Percentiles rank a stretch among this genome's conserved stretches.
phyloP scores from a whole-genome alignment of 176 grass and related monocot genomes.

The Rhipidocladum racemiflorum region DNA sequence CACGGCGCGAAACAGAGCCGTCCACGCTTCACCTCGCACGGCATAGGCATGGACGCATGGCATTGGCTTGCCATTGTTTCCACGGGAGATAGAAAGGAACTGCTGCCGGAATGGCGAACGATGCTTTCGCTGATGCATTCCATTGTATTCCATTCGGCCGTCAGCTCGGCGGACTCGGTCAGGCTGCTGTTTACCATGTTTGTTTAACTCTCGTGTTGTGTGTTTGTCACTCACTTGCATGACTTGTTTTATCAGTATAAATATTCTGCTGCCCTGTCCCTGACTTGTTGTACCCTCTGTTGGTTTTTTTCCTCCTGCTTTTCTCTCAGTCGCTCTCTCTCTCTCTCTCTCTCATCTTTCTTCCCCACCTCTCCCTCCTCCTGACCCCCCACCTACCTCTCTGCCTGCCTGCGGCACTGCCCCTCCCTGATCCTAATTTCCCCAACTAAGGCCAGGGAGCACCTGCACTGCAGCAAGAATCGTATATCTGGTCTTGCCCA shows the following conservation, averaged over 20 bases:
- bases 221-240: background rate
- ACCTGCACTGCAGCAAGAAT: conserved; percentile 24
- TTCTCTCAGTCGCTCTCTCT: background rate
- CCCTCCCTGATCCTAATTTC: conserved; percentile 34
- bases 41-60: background rate
- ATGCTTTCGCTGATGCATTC: background rate
- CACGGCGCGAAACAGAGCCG: background rate
- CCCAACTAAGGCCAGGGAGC: conserved; percentile 29
- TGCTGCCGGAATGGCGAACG: background rate
- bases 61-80: background rate
- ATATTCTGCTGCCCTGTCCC: conserved; percentile 39
- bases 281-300: conserved; percentile 20
- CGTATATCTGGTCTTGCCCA: background rate
- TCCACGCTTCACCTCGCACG: background rate
- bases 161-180: background rate
- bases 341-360: background rate
- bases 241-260: conserved; percentile 31
- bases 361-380: conserved; percentile 15
- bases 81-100: background rate
- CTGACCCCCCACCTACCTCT: conserved; percentile 31
- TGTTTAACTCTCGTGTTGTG: background rate
- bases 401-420: background rate
- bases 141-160: background rate
- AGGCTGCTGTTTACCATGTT: background rate
- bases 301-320: background rate